These are phyloP conservation scores for Phytophthora pini DNA, from an alignment of 352 stramenopile species.

Conservation along the genomic window DNA sequence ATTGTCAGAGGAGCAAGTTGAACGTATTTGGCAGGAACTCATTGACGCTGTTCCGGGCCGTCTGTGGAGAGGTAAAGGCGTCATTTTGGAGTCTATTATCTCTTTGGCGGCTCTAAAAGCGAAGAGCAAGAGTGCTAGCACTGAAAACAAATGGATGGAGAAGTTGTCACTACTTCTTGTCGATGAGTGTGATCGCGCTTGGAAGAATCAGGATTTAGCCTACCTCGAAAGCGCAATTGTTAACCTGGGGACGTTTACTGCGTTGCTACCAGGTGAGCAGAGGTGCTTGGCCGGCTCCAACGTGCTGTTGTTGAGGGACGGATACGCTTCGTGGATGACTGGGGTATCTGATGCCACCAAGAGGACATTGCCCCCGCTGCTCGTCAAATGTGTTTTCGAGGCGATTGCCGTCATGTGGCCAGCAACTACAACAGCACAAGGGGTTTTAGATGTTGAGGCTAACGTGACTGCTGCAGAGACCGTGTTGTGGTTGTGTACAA, in stretches of 20 bases:
- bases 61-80: slow-evolving; percentile 80
- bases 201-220: slow-evolving; percentile 64
- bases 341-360: slow-evolving; percentile 7
- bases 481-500: slow-evolving; percentile 61
- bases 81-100: slow-evolving; percentile 75
- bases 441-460: neutral
- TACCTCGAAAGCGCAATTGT: slow-evolving; percentile 76
- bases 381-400: slow-evolving; percentile 82
- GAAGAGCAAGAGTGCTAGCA: slow-evolving; percentile 4
- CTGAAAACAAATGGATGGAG: slow-evolving; percentile 27
- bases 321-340: slow-evolving; percentile 49
- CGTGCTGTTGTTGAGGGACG: slow-evolving; percentile 40
- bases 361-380: slow-evolving; percentile 52
- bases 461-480: slow-evolving; percentile 29
- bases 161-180: slow-evolving; percentile 50
- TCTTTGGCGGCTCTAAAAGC: slow-evolving; percentile 46
- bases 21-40: slow-evolving; percentile 60
- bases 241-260: slow-evolving; percentile 58
- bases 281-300: slow-evolving; percentile 42
- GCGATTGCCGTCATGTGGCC: slow-evolving; percentile 62
- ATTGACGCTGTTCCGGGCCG: slow-evolving; percentile 64
- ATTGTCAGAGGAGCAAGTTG: slow-evolving; percentile 49
- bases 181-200: slow-evolving; percentile 69
- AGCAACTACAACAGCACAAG: slow-evolving; percentile 1
- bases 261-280: slow-evolving; percentile 34